These are phyloP conservation scores for Daldinia eschscholtzii DNA, from an alignment of 2,329 filamentous ascomycete species.

Conservation along the genomic window DNA sequence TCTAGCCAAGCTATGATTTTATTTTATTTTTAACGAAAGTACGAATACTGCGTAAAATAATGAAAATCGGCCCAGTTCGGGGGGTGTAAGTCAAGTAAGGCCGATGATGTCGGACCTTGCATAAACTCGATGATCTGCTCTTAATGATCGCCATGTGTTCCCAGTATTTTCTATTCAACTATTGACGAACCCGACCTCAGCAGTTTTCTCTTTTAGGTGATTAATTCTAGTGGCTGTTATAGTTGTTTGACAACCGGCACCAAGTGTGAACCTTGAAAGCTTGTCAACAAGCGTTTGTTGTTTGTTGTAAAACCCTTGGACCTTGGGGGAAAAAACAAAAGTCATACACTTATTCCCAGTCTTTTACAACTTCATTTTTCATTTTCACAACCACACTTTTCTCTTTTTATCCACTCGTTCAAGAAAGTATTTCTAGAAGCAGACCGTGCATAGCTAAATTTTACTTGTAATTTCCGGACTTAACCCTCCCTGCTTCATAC, in stretches of 20 bases:
- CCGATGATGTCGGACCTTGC: slow-evolving; percentile 29
- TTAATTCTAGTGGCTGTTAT: slow-evolving; percentile 3
- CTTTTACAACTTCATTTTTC: slow-evolving; percentile 8
- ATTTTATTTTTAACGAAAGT: too few species aligned
- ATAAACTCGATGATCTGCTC: slow-evolving; percentile 43
- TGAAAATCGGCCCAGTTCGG: slow-evolving; percentile 28
- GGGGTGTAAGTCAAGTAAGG: slow-evolving; percentile 22
- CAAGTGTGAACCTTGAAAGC: neutral
- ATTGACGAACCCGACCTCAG: slow-evolving; percentile 25
- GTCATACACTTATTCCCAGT: neutral
- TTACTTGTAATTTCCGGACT: slow-evolving; percentile 18
- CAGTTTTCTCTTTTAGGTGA: slow-evolving; percentile 19
- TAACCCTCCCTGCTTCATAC: slow-evolving; percentile 13
- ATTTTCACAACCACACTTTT: neutral
- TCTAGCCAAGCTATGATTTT: slow-evolving; percentile 15
- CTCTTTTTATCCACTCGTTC: slow-evolving; percentile 1
- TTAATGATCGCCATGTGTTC: slow-evolving; percentile 36
- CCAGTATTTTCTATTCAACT: slow-evolving; percentile 18
- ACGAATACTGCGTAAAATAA: neutral
- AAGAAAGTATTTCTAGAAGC: neutral
- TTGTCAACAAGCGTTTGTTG: neutral
- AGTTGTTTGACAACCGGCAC: neutral
- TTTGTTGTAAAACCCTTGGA: too few species aligned
- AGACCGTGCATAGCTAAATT: neutral
- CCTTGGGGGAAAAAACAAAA: neutral